phyloP scores from a whole-genome alignment of 495 filamentous ascomycete species.

The Penicillium waksmanii region DNA sequence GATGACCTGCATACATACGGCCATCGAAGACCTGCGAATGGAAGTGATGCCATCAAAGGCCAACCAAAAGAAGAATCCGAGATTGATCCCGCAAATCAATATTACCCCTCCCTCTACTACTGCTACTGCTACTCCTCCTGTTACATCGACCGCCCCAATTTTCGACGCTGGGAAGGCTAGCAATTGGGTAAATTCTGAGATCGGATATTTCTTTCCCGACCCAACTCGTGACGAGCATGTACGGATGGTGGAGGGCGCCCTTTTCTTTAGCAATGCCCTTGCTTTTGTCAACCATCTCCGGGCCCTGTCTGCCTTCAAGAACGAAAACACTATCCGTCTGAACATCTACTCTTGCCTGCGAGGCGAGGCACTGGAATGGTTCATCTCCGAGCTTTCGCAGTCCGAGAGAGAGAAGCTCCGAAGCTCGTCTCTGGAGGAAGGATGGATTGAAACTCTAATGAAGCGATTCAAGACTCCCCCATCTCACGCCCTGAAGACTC shows the following conservation, averaged over 20 bases:
- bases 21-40: not conserved
- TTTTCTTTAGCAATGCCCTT: not conserved
- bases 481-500: not conserved
- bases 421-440: not conserved
- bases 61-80: not conserved
- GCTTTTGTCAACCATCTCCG: slow-evolving; percentile 1
- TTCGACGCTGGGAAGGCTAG: not conserved
- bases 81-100: not conserved
- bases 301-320: slow-evolving; percentile 1
- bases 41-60: not conserved
- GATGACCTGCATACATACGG: not conserved
- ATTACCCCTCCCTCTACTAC: not conserved
- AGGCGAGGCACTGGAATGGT: slow-evolving; percentile 5
- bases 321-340: not conserved
- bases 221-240: not conserved
- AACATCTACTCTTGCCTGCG: slow-evolving; percentile 4
- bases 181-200: not conserved
- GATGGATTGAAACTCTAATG: not conserved
- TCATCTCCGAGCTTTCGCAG: slow-evolving; percentile 5
- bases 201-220: not conserved
- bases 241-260: not conserved
- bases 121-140: not conserved
- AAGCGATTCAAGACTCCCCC: not conserved
- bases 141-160: not conserved
- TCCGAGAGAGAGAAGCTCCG: slow-evolving; percentile 5